phyloP scores from a whole-genome alignment of 257 asterid species.

The Thymus mandschuricus region DNA sequence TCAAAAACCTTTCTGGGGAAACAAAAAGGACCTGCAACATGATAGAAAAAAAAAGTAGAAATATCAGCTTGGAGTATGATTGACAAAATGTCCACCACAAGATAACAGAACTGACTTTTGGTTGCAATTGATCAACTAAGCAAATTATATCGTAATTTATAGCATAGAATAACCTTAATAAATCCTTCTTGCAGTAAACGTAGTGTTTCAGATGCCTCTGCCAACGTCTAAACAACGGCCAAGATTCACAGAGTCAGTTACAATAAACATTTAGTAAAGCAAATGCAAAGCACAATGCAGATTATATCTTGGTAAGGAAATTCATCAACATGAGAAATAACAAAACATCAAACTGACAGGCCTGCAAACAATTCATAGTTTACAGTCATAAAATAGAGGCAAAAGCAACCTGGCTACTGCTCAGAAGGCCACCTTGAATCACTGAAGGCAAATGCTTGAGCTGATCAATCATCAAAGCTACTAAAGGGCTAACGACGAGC shows the following conservation, averaged over 20 bases:
- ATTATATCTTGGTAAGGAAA: too few relatives aligned
- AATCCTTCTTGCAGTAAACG: conserved; percentile 70
- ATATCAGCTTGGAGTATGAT: conserved; percentile 17
- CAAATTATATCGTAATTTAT: conserved; percentile 2
- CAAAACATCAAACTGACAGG: too few relatives aligned
- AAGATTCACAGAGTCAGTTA: conserved; percentile 33
- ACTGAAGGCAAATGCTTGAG: conserved; percentile 81
- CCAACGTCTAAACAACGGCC: conserved; percentile 58
- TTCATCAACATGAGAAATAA: too few relatives aligned
- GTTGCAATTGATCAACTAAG: conserved; percentile 1
- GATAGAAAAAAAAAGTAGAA: conserved; percentile 17
- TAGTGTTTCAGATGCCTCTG: conserved; percentile 78
- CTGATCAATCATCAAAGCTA: conserved; percentile 97
- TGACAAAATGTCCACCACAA: conserved; percentile 12
- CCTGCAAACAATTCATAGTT: too few relatives aligned
- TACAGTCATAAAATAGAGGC: conserved; percentile 10
- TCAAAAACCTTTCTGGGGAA: conserved; percentile 96
- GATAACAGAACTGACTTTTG: conserved; percentile 3
- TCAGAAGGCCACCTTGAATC: conserved; percentile 78
- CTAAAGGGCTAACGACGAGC: conserved; percentile 88
- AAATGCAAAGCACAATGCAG: conserved; percentile 1
- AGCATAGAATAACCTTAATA: conserved; percentile 57
- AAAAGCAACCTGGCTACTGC: conserved; percentile 79
- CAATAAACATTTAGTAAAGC: background rate
- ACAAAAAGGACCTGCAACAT: conserved; percentile 85